phyloP scores from a whole-genome alignment of 257 asterid species.

The Buddleja alternifolia region DNA sequence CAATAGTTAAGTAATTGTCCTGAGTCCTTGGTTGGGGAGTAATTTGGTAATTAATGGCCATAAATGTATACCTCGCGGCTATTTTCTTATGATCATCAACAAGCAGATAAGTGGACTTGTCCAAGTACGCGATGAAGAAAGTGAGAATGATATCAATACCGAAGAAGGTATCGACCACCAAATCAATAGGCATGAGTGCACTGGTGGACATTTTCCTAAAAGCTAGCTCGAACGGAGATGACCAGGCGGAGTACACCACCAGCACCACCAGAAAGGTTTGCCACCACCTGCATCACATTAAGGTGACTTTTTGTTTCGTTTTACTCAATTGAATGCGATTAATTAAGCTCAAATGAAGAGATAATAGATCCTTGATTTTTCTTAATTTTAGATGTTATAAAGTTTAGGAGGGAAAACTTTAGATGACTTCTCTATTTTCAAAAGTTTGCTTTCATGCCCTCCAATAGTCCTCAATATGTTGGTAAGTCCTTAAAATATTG shows the following conservation, averaged over 20 bases:
- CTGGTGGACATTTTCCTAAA: conserved; percentile 62
- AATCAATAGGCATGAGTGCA: conserved; percentile 72
- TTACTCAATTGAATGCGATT: not conserved
- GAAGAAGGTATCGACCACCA: conserved; percentile 79
- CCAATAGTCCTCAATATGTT: not conserved
- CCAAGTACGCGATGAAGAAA: conserved; percentile 86
- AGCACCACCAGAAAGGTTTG: conserved; percentile 75
- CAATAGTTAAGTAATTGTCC: too few relatives aligned
- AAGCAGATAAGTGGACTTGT: conserved; percentile 76
- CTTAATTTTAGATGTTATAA: not conserved
- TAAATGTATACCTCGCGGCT: conserved; percentile 51
- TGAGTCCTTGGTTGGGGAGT: not conserved
- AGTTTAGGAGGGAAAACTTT: not conserved
- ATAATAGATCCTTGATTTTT: not conserved
- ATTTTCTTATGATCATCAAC: conserved; percentile 73
- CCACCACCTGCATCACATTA: conserved; percentile 65
- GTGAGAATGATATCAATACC: conserved; percentile 72
- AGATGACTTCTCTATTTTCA: not conserved
- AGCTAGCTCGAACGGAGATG: conserved; percentile 92
- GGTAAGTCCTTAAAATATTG: not conserved
- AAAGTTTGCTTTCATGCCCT: not conserved
- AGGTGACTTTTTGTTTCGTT: not conserved
- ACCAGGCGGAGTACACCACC: conserved; percentile 95
- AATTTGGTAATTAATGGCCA: not conserved
- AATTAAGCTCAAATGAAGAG: not conserved